These are phyloP conservation scores for Arthroderma sp. DNA, from an alignment of 2,329 filamentous ascomycete species.

Conservation along the genomic window DNA sequence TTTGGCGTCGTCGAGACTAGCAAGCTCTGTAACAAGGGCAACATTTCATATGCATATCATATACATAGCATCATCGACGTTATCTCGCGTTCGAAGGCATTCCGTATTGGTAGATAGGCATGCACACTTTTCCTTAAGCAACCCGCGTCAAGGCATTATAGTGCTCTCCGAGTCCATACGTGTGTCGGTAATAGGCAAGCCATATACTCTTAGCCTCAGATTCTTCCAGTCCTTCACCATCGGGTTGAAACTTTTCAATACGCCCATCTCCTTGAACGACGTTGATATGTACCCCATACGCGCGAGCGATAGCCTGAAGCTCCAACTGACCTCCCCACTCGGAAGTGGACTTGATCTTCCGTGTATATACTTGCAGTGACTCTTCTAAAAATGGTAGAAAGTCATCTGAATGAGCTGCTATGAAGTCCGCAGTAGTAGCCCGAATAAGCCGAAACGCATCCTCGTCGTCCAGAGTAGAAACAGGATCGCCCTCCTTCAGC, in stretches of 20 bases:
- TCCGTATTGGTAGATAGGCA: not conserved
- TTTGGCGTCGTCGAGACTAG: constrained; percentile 28
- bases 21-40: not conserved
- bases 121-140: not conserved
- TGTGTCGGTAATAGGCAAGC: constrained; percentile 90
- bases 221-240: constrained; percentile 20
- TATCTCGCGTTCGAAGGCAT: not conserved
- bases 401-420: constrained; percentile 58
- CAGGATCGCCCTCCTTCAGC: constrained; percentile 21
- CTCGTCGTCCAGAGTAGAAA: constrained; percentile 13
- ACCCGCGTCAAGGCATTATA: constrained; percentile 70
- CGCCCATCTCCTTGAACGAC: constrained; percentile 72
- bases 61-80: not conserved
- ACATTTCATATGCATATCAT: not conserved
- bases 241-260: constrained; percentile 58
- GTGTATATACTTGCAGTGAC: constrained; percentile 56
- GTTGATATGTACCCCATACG: constrained; percentile 66
- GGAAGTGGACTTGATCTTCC: constrained; percentile 69
- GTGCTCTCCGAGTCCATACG: constrained; percentile 88
- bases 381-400: constrained; percentile 83
- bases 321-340: constrained; percentile 96
- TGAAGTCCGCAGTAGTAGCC: constrained; percentile 61
- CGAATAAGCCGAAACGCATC: constrained; percentile 55
- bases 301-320: constrained; percentile 66
- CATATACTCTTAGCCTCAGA: constrained; percentile 48